Conservation (phyloP, 805 yeast genomes). For the Yamadazyma akitaensis region DNA sequence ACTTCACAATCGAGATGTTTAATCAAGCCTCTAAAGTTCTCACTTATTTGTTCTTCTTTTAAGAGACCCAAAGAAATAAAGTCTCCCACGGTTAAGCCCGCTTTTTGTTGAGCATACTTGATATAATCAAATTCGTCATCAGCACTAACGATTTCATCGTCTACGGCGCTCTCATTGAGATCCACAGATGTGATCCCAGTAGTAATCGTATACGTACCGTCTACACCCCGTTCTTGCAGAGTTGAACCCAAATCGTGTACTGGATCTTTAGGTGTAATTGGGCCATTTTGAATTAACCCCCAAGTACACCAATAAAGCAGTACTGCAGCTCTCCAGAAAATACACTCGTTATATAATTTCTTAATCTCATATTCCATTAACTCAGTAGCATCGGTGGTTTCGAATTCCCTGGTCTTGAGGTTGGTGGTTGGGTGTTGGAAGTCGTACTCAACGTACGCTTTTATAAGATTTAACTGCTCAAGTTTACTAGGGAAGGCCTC, state of each 20-base stretch:
- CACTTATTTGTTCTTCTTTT: slow-evolving; percentile 25
- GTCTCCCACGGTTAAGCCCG: slow-evolving; percentile 73
- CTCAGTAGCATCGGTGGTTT: slow-evolving; percentile 16
- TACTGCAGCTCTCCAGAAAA: slow-evolving; percentile 78
- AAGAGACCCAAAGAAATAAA: slow-evolving; percentile 56
- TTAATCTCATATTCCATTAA: slow-evolving; percentile 44
- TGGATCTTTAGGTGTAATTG: slow-evolving; percentile 18
- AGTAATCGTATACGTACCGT: slow-evolving; percentile 38
- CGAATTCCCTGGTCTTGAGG: slow-evolving; percentile 19
- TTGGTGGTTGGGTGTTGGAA: slow-evolving; percentile 35
- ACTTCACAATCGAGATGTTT: slow-evolving; percentile 39
- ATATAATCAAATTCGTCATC: slow-evolving; percentile 77
- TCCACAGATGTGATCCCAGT: slow-evolving; percentile 56
- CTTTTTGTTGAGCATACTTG: slow-evolving; percentile 71
- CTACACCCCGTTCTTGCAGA: slow-evolving; percentile 33
- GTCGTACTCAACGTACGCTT: slow-evolving; percentile 72
- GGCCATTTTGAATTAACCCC: slow-evolving; percentile 82
- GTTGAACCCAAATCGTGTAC: slow-evolving; percentile 11
- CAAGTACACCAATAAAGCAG: slow-evolving; percentile 83
- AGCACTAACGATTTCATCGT: slow-evolving; percentile 34
- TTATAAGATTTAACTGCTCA: slow-evolving; percentile 67
- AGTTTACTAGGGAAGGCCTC: slow-evolving; percentile 63
- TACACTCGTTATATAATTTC: slow-evolving; percentile 58
- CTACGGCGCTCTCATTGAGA: slow-evolving; percentile 18
- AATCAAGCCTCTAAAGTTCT: slow-evolving; percentile 22